Percentiles rank a stretch among this genome's conserved stretches.
Conservation (phyloP, 441 rosid species). For the Bruguiera hainesii region DNA sequence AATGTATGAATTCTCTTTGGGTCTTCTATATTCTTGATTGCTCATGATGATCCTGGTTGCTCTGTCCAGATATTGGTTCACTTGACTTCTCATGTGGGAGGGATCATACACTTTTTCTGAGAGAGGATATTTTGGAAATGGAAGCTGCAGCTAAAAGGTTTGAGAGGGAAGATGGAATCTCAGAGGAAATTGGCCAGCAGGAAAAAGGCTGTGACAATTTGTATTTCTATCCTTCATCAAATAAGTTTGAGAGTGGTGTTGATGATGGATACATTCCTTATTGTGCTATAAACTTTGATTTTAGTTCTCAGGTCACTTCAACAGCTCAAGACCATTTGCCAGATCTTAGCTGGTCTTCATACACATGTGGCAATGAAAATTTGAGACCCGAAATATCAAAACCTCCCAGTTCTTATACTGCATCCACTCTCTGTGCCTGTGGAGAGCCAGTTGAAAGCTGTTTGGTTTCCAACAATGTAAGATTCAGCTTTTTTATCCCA, state of each 20-base stretch:
- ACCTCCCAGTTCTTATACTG: slow-evolving; percentile 37
- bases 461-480: slow-evolving; percentile 47
- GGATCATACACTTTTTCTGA: slow-evolving; percentile 55
- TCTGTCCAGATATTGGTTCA: slow-evolving; percentile 50
- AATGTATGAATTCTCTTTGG: neutral
- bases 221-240: slow-evolving; percentile 47
- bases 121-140: slow-evolving; percentile 63
- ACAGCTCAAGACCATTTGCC: slow-evolving; percentile 21
- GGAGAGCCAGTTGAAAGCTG: slow-evolving; percentile 39
- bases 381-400: slow-evolving; percentile 26
- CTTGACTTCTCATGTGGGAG: slow-evolving; percentile 76
- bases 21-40: slow-evolving; percentile 6
- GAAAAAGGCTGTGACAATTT: slow-evolving; percentile 44
- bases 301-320: slow-evolving; percentile 24
- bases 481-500: slow-evolving; percentile 19
- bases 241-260: slow-evolving; percentile 27
- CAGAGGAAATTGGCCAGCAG: slow-evolving; percentile 35
- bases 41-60: slow-evolving; percentile 14
- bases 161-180: slow-evolving; percentile 59
- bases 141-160: slow-evolving; percentile 84
- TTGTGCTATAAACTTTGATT: slow-evolving; percentile 52
- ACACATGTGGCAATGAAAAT: slow-evolving; percentile 23
- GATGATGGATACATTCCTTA: slow-evolving; percentile 67
- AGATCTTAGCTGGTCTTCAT: slow-evolving; percentile 24
- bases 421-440: slow-evolving; percentile 49